Evolutionary conservation across 192 early-diverging fungal species (phyloP), one percentile per base, ranked within the genome.

Genomic region (Entophlyctis luteolus): DNA sequence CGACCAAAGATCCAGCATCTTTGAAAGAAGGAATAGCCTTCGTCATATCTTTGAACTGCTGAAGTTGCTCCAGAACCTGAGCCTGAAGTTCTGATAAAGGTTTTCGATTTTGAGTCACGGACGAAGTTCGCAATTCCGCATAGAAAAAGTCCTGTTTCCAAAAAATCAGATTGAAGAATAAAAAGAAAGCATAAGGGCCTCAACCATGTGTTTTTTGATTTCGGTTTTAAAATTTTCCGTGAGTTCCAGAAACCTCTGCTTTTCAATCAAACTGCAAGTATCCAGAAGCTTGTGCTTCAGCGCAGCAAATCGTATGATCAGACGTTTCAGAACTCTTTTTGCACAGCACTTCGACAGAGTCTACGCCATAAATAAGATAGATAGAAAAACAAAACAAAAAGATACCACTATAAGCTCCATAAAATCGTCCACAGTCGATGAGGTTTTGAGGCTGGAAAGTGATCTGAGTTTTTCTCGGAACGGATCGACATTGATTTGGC

Each of bases 381-480:
- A 20, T n/a, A 25, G 35, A 6, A 18, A 29, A 14, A 14, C 33
- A 20, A 59, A 59, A 59, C 37, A n/a, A 36, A 39, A 52, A 59
- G 20, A 22, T 12, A 59, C 57, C 28, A 59, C 18, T 20, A 59
- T 14, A 59, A 42, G 37, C 37, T 59, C 57, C 57, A 59, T 59
- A 34, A 42, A 16, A 23, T 59, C 57, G 27, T 59, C 57, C 57
- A 59, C 57, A 59, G 37, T 27, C 5, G 57, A 42, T n/a, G 14
- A 34, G 14, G 5, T 34, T 4, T 25, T 4, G 20, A 59, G 4
- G 12, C 36, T 42, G 12, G 33, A 34, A 20, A 59, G 6, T n/a
- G 12, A 18, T 23, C 45, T 59, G 20, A 59, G 35, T n/a, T 12
- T 22, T 16, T 27, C 25, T 12, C 57, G 57, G 12, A 42, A 39